Evolutionary conservation across 163 green algal genomes (phyloP).

Genomic region (Chlorella variabilis): DNA sequence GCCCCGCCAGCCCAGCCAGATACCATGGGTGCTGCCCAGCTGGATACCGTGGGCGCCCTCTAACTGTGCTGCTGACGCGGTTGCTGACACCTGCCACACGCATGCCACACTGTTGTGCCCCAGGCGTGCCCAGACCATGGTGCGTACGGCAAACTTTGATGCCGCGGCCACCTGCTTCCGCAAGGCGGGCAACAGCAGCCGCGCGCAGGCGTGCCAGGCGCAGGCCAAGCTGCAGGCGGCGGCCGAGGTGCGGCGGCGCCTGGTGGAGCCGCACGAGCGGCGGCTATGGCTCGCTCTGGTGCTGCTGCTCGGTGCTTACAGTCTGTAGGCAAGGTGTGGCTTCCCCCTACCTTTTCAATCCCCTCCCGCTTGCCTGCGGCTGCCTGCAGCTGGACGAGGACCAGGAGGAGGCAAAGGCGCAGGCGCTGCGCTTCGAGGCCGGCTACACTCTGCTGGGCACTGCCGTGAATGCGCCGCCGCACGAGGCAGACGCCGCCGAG

Average conservation of each 20-base stretch:
- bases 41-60: too few species aligned
- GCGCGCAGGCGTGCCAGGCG: conserved; percentile 11
- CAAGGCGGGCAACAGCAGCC: conserved; percentile 26
- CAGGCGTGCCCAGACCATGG: conserved; percentile 20
- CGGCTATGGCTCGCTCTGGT: too few species aligned
- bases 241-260: too few species aligned
- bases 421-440: conserved; percentile 19
- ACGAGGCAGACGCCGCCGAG: conserved; percentile 14
- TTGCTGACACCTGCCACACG: too few species aligned
- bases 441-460: conserved; percentile 30
- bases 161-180: conserved; percentile 29
- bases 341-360: neutral
- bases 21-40: too few species aligned
- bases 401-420: neutral
- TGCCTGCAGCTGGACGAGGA: conserved; percentile 3
- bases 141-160: conserved; percentile 16
- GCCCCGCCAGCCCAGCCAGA: too few species aligned
- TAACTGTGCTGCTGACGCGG: neutral
- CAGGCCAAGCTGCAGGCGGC: conserved; percentile 22
- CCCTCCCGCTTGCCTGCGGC: too few species aligned
- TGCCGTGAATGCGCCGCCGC: neutral
- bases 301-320: too few species aligned
- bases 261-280: too few species aligned
- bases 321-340: neutral
- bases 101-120: neutral